Base-by-base conservation (phyloP, 345 rosid genomes). In the Jatropha curcas region DNA sequence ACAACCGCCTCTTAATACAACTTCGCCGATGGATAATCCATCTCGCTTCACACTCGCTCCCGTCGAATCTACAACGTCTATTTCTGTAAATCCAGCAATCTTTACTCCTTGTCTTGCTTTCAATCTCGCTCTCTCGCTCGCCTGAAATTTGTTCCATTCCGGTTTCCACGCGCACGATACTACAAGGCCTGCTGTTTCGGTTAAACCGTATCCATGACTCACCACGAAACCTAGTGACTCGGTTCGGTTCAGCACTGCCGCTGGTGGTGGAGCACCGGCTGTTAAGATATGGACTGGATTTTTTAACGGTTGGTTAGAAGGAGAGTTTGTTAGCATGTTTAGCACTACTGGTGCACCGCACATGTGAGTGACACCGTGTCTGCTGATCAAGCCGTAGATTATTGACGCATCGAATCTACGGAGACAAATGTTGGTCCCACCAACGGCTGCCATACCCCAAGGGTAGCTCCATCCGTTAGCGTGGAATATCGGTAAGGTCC, bases 71-170 rank as follows among this genome's bases (percentile, higher is more conserved):
- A 77, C 17, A 11, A 67, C 68, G 41, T 37, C 76, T 22, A 71
- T 50, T 12, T 66, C 80, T 5, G 73, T 59, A 1, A 50, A 48
- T 22, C 72, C 76, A 17, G 62, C 80, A 1, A 31, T 3, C 0
- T 27, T 28, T 14, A 77, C 76, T n/a, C 80, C 80, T 60, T 77
- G 80, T 60, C 80, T 77, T 17, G 80, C 39, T 20, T 77, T 77
- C 20, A 77, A 50, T 52, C 57, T 57, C 4, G 76, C 72, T 16
- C 68, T 27, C 43, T 66, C 76, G 25, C 56, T 37, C 7, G 76
- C 80, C 0, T 76, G 80, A 0, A 77, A 39, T 10, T 8, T 20
- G 20, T 77, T 59, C 80, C 80, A 77, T 13, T 77, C 16, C 31
- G 3, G 28, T 25, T 77, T 77, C 80, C 80, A 77, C 0, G 80